Conservation (phyloP, 179 eudicot species). For the Monotropa hypopitys region DNA sequence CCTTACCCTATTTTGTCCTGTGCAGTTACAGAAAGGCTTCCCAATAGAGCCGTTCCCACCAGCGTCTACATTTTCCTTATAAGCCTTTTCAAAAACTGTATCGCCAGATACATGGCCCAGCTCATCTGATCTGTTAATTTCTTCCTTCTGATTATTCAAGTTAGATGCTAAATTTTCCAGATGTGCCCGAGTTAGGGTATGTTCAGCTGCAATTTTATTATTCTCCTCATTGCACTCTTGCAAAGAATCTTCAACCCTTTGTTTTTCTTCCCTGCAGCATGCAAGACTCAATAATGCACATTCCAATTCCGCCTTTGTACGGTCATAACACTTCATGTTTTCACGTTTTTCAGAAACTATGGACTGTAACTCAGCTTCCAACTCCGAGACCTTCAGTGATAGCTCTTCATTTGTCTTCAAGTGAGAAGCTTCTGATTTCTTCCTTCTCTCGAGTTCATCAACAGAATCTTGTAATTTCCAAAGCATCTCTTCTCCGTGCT, state of each 20-base stretch:
- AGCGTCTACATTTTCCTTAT: conserved; percentile 8
- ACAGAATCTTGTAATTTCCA: conserved; percentile 79
- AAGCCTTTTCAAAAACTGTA: conserved; percentile 6
- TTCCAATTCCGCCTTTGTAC: conserved; percentile 66
- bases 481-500: conserved; percentile 88
- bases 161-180: conserved; percentile 30
- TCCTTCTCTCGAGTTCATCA: conserved; percentile 62
- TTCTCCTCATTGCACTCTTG: conserved; percentile 46
- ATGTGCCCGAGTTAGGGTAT: conserved; percentile 32
- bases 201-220: conserved; percentile 31
- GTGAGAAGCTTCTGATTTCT: conserved; percentile 61
- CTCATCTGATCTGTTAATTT: conserved; percentile 12
- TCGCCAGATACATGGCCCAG: conserved; percentile 12
- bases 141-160: conserved; percentile 14
- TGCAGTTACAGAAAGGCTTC: background rate
- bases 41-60: conserved; percentile 7
- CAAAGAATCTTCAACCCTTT: conserved; percentile 42
- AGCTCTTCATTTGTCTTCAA: conserved; percentile 64
- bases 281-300: conserved; percentile 76
- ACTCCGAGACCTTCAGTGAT: conserved; percentile 37
- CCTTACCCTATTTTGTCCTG: conserved; percentile 1
- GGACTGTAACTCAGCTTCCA: conserved; percentile 55
- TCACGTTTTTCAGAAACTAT: conserved; percentile 57
- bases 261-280: conserved; percentile 91
- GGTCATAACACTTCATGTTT: conserved; percentile 45